A percentile compares a stretch with the other conserved stretches of the same genome.
Evolutionary conservation across 345 rosid species (phyloP).

Genomic region (Corchorus olitorius): DNA sequence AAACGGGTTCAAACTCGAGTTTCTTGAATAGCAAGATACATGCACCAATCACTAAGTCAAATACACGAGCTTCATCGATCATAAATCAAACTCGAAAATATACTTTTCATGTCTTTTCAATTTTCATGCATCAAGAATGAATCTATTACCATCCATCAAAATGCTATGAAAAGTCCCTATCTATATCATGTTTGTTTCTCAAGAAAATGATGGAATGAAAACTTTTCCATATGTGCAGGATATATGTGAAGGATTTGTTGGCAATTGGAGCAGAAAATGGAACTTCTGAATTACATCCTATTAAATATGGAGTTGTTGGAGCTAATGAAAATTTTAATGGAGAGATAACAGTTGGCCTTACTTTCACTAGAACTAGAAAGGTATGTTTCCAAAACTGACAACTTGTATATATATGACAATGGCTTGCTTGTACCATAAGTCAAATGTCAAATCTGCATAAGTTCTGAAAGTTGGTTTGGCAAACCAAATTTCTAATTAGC

Average conservation of each 20-base stretch:
- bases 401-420: background rate
- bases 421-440: background rate
- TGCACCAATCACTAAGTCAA: no score
- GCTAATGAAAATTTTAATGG: slow-evolving; percentile 55
- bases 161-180: background rate
- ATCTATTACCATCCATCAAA: background rate
- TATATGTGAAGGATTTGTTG: slow-evolving; percentile 72
- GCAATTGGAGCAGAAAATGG: slow-evolving; percentile 80
- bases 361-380: slow-evolving; percentile 37
- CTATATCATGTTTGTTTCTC: background rate
- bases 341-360: slow-evolving; percentile 69
- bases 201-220: background rate
- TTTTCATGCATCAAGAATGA: background rate
- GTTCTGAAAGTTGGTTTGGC: background rate
- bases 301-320: slow-evolving; percentile 54
- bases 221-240: slow-evolving; percentile 34
- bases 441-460: background rate
- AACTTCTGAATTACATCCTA: slow-evolving; percentile 54
- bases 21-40: no score
- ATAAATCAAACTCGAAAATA: background rate
- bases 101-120: background rate
- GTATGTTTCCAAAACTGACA: slow-evolving; percentile 23
- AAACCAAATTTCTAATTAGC: no score
- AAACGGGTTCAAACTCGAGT: no score
- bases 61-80: background rate